Base-by-base conservation (phyloP, 495 filamentous ascomycete species). In the Aspergillus bridgeri region DNA sequence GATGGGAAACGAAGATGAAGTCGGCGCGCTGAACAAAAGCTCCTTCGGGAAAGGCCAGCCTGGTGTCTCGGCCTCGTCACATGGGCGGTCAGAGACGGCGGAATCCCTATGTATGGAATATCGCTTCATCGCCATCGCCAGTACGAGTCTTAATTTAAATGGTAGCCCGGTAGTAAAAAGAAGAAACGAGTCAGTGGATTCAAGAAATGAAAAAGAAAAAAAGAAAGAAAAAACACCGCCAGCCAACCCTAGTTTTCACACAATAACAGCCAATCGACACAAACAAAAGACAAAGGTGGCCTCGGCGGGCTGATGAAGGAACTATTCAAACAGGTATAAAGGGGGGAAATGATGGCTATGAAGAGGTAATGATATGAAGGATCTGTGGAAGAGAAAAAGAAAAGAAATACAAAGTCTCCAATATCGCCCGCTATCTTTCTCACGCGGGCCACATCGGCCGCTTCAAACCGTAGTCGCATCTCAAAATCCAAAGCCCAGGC, bases 21-120 rank as follows among this genome's bases (percentile, higher is more conserved):
- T 18, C 33, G 55, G 43, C 46, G 43, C 46, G 50, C n/a, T 54
- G 52, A 27, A 25, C 24, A n/a, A 27, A 43, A 43, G 20, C 51
- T 54, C 51, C 51, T 54, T 54, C 42, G 52, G 52, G 52, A 70
- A 68, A 70, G 67, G 67, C 65, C 67, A 70, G 65, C 51, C 58
- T 70, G 67, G 63, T 67, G 59, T 60, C 59, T 60, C 61, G 60
- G 63, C 63, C 60, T 42, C 56, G 63, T 62, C 66, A 67, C 65
- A 67, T 67, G 65, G 33, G 33, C 33, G 33, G 33, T 38, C 33
- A 38, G 9, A 7, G 25, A 3, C 4, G 25, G 8, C 33, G 33
- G 33, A n/a, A n/a, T n/a, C n/a, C n/a, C n/a, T n/a, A n/a, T n/a
- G n/a, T n/a, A n/a, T n/a, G n/a, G n/a, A n/a, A n/a, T n/a, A n/a